phyloP scores from a whole-genome alignment of 2,329 filamentous ascomycete species.

The Sporothrix phasma region DNA sequence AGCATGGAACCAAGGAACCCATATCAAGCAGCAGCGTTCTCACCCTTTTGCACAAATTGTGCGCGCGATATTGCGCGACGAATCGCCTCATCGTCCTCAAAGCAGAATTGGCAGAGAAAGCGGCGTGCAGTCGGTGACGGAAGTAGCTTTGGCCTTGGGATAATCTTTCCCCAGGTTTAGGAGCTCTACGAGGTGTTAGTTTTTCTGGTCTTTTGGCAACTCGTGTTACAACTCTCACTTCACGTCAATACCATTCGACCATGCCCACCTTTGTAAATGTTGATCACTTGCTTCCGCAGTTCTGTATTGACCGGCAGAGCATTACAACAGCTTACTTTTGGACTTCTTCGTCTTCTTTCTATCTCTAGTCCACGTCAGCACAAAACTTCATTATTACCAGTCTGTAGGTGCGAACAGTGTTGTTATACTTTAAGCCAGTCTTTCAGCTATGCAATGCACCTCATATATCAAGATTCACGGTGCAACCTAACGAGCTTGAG shows the following conservation, averaged over 20 bases:
- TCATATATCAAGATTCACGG: no score
- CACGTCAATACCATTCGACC: background rate
- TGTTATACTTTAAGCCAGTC: no score
- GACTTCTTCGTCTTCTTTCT: no score
- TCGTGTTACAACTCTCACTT: background rate
- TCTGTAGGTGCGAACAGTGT: no score
- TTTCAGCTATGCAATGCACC: no score
- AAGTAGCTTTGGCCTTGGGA: constrained; percentile 78
- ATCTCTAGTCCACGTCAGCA: no score
- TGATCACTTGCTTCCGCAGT: constrained; percentile 69
- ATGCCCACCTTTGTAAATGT: constrained; percentile 71
- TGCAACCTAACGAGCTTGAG: no score
- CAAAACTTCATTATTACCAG: no score
- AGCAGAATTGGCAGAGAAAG: constrained; percentile 66
- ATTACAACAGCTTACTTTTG: background rate
- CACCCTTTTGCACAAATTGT: constrained; percentile 85
- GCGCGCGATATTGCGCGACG: constrained; percentile 64
- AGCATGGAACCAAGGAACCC: constrained; percentile 8
- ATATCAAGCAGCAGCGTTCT: background rate
- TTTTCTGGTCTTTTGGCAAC: no score
- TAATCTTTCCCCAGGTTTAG: constrained; percentile 79
- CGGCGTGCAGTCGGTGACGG: constrained; percentile 67
- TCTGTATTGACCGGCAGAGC: constrained; percentile 36
- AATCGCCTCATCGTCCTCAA: constrained; percentile 67
- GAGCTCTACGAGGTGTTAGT: constrained; percentile 49